Evolutionary conservation across 805 yeast species (phyloP), one percentile per base, ranked within the genome.

Genomic region (Metschnikowia shivogae): DNA sequence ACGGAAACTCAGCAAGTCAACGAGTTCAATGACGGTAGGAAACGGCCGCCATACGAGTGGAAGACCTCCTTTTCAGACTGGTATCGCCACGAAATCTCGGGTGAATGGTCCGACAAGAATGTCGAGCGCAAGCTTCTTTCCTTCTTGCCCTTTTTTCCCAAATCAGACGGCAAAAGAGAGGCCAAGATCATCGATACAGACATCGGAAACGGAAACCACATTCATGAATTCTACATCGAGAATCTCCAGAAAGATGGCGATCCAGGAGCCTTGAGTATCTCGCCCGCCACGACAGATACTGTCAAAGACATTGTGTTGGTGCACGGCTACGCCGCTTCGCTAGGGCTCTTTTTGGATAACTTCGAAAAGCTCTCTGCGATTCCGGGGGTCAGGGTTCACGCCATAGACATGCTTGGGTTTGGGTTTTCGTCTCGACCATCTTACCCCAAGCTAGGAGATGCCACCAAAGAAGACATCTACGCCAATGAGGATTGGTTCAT

Each of bases 281-380:
- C 48, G 2, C 37, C 33, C 7, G 36, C 52, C 17, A 26, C 30
- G 3, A 32, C 34, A 4, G 44, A 43, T 38, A 39, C 43, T 6
- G 62, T 57, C 22, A 65, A 63, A 44, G 86, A 82, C 62, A 63
- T 89, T 20, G 88, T 93, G 2, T 63, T 92, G 49, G 66, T 93
- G 4, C 99, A 92, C 63, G 99, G 99, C 0, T 89, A 89, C 59
- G 97, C 96, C 1, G 96, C 98, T 0, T 87, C 95, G 1, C 76
- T 89, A 11, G 92, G 95, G 22, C 81, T 89, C 44, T 92, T 81
- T 55, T 77, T 83, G 57, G 78, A 84, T 49, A 92, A 87, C 58
- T 78, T 87, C 52, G 77, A 76, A 37, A 55, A 45, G 26, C 61
- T 76, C 27, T 64, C 72, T 6, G 55, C 67, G 5, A 65, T 83